Percentiles rank a stretch among this genome's conserved stretches.
Conservation (phyloP, 2,329 filamentous ascomycete genomes). For the Cylindrodendrum hubeiense region DNA sequence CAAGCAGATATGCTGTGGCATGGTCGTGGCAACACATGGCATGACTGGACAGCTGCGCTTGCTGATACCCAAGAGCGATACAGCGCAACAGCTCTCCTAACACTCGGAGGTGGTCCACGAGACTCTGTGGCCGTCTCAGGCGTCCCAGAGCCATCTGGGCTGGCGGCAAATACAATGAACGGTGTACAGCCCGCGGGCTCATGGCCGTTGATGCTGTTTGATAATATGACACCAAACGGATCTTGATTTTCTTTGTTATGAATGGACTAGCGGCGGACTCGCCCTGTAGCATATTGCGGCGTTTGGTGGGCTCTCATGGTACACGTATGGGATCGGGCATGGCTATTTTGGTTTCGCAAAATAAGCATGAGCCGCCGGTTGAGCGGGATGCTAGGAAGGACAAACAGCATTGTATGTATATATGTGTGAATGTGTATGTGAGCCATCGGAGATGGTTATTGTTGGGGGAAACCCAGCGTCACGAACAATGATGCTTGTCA, state of each 20-base stretch:
- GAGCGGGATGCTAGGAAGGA: conserved; percentile 27
- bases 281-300: conserved; percentile 34
- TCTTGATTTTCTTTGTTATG: conserved; percentile 35
- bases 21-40: conserved; percentile 60
- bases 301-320: conserved; percentile 26
- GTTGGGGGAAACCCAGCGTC: conserved; percentile 11
- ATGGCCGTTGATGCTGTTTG: conserved; percentile 50
- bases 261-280: not conserved
- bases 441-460: conserved; percentile 13
- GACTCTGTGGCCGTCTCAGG: conserved; percentile 31
- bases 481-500: conserved; percentile 25
- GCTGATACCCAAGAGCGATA: conserved; percentile 63
- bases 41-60: conserved; percentile 67
- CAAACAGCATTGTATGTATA: conserved; percentile 20
- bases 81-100: conserved; percentile 62
- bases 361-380: conserved; percentile 10
- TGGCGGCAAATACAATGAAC: conserved; percentile 43
- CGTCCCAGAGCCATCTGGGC: conserved; percentile 30
- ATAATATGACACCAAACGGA: conserved; percentile 41
- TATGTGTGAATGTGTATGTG: conserved; percentile 25
- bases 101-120: conserved; percentile 53
- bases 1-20: conserved; percentile 50
- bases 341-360: conserved; percentile 4
- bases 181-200: conserved; percentile 45
- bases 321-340: conserved; percentile 22